Evolutionary conservation across 2,329 filamentous ascomycete genomes (phyloP).

Genomic region (Pleurostoma richardsiae): DNA sequence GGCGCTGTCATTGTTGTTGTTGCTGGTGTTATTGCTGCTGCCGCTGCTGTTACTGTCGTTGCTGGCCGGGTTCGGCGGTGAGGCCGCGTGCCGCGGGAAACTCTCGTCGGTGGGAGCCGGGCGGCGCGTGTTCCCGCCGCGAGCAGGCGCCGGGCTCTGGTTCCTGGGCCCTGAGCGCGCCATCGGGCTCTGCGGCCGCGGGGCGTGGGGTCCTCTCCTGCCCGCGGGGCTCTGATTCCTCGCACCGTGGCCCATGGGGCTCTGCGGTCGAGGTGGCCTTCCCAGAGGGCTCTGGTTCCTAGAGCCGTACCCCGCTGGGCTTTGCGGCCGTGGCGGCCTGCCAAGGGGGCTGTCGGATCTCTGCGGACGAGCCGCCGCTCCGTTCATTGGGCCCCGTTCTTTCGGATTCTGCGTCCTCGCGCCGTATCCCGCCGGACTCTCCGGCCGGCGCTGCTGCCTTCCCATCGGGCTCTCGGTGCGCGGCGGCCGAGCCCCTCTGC

Average conservation of each 20-base stretch:
- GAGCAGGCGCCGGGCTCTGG: too few species aligned
- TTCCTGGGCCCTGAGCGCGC: too few species aligned
- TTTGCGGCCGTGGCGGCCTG: background rate
- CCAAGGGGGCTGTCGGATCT: background rate
- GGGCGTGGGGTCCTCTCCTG: background rate
- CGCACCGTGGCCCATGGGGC: constrained; percentile 1
- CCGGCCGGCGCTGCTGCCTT: background rate
- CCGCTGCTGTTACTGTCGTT: too few species aligned
- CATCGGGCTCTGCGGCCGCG: background rate
- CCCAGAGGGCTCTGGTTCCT: background rate
- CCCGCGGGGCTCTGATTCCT: background rate
- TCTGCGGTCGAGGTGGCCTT: background rate
- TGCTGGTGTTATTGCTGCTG: too few species aligned
- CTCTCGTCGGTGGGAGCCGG: too few species aligned
- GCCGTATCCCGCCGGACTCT: background rate
- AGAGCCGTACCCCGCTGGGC: background rate
- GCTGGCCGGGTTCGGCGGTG: too few species aligned
- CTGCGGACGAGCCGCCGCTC: background rate
- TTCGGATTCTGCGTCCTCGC: background rate
- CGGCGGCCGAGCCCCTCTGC: background rate
- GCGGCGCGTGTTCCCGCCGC: too few species aligned
- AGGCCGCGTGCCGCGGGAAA: too few species aligned
- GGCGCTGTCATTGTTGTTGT: background rate
- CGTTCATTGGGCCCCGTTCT: background rate
- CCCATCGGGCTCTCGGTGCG: constrained; percentile 4